Evolutionary conservation across 257 asterid species (phyloP).

Genomic region (Solanum chilense): DNA sequence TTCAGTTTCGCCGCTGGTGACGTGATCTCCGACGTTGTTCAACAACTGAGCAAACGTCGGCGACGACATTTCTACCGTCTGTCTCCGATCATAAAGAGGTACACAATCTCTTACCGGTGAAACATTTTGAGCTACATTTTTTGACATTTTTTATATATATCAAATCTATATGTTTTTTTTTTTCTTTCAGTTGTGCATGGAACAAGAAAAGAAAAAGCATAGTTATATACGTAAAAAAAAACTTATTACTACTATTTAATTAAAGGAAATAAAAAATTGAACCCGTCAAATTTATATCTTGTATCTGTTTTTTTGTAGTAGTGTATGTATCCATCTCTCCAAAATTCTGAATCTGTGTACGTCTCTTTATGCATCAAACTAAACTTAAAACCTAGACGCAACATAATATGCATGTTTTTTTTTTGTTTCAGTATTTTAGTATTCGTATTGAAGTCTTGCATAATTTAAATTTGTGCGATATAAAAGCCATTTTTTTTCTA

Average conservation of each 20-base stretch:
- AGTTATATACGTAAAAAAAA: background rate
- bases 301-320: background rate
- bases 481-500: no score
- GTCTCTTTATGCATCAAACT: background rate
- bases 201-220: background rate
- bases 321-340: background rate
- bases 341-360: background rate
- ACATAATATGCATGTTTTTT: background rate
- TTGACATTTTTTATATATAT: slow-evolving; percentile 9
- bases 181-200: background rate
- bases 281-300: no score
- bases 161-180: no score
- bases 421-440: no score
- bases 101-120: slow-evolving; percentile 7
- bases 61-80: slow-evolving; percentile 7
- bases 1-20: slow-evolving; percentile 18
- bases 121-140: slow-evolving; percentile 12
- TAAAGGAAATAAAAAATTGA: no score
- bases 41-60: slow-evolving; percentile 38
- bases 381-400: background rate
- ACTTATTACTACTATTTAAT: background rate
- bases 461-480: no score
- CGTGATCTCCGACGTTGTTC: slow-evolving; percentile 24
- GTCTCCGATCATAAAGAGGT: slow-evolving; percentile 6
- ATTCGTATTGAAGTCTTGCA: no score